A percentile compares a stretch with the other conserved stretches of the same genome.
These are phyloP conservation scores for Pseudevernia furfuracea DNA, from an alignment of 495 filamentous ascomycete species.

Conservation along the genomic window DNA sequence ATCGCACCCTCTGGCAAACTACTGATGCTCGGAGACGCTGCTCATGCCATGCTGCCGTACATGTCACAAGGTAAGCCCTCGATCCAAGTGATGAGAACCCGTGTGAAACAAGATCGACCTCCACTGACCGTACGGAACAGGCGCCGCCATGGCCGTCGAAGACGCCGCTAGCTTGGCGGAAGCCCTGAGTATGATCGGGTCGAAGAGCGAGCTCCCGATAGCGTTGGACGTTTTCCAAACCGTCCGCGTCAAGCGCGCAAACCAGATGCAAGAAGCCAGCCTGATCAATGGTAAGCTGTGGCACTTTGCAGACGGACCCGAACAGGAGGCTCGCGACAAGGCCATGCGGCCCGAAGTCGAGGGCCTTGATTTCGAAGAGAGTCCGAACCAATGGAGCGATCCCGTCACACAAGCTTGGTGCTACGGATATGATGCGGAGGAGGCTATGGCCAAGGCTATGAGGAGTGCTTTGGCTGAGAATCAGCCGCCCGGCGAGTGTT, in stretches of 20 bases:
- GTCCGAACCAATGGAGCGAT: slow-evolving; percentile 46
- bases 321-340: slow-evolving; percentile 43
- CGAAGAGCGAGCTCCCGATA: slow-evolving; percentile 22
- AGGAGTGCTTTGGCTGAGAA: neutral
- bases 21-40: slow-evolving; percentile 42
- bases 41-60: slow-evolving; percentile 46
- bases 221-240: slow-evolving; percentile 41
- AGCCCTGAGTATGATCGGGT: slow-evolving; percentile 29
- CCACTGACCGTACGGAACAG: neutral
- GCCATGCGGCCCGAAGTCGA: slow-evolving; percentile 33
- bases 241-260: slow-evolving; percentile 42
- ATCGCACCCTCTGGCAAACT: slow-evolving; percentile 27
- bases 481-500: neutral
- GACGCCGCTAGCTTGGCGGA: neutral
- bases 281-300: slow-evolving; percentile 42
- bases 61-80: slow-evolving; percentile 36
- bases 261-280: slow-evolving; percentile 42
- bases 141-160: slow-evolving; percentile 27
- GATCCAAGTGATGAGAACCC: neutral
- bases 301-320: slow-evolving; percentile 46
- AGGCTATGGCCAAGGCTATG: slow-evolving; percentile 28
- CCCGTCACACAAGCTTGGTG: slow-evolving; percentile 39
- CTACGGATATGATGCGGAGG: slow-evolving; percentile 43
- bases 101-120: neutral
- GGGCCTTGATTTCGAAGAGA: slow-evolving; percentile 28